Conservation (phyloP, 306 rosid genomes). For the Quercus rubra region DNA sequence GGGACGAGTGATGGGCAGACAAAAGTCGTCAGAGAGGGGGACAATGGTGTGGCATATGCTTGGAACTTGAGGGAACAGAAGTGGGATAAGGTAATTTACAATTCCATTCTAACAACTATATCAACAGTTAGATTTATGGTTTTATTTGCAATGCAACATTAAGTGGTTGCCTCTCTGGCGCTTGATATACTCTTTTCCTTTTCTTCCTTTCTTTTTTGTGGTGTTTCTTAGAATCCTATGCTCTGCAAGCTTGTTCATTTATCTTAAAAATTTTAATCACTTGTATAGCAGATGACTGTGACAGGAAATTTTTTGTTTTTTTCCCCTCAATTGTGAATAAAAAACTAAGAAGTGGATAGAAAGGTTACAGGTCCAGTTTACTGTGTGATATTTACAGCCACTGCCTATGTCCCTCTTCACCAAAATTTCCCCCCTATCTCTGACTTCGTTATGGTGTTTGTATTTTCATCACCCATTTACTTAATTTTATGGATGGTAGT, state of each 20-base stretch:
- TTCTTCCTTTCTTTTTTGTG: neutral
- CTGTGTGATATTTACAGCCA: neutral
- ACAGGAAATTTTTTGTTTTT: neutral
- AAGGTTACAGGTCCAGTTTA: neutral
- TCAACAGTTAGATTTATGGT: constrained; percentile 8
- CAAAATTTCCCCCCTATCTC: neutral
- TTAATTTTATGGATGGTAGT: neutral
- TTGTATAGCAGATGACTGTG: neutral
- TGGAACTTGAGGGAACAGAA: constrained; percentile 78
- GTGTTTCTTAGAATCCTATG: neutral
- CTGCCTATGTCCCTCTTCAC: neutral
- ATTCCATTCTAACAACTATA: constrained; percentile 9
- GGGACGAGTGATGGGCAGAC: constrained; percentile 96
- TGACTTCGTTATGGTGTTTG: neutral
- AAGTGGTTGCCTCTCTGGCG: neutral
- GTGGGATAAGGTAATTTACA: constrained; percentile 85
- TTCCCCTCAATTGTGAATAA: neutral
- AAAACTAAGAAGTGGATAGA: neutral
- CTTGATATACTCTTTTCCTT: neutral
- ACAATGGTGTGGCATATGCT: constrained; percentile 92
- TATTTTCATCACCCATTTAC: neutral
- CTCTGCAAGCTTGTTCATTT: neutral
- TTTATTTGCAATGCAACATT: neutral
- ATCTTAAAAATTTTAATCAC: neutral
- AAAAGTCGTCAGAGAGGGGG: constrained; percentile 92